Percentiles rank a stretch among this genome's conserved stretches.
Evolutionary conservation across 306 rosid genomes (phyloP).

Genomic region (Trifolium pratense): DNA sequence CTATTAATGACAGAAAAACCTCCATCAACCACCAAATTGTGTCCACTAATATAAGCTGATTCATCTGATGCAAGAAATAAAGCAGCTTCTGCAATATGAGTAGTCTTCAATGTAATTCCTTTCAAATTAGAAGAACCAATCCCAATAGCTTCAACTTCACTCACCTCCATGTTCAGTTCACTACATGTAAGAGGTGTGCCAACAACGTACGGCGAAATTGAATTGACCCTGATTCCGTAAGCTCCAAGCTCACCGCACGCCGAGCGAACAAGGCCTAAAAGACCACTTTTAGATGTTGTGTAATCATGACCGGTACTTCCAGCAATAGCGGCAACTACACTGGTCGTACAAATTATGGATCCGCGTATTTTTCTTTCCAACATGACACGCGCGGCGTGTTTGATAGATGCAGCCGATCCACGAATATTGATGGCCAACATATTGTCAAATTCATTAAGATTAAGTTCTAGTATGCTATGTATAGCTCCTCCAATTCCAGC

Average conservation of each 20-base stretch:
- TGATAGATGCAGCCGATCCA: conserved; percentile 59
- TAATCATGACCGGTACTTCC: conserved; percentile 59
- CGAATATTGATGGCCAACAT: conserved; percentile 64
- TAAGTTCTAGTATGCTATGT: conserved; percentile 58
- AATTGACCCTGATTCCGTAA: conserved; percentile 73
- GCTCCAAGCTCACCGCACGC: conserved; percentile 72
- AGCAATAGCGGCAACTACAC: conserved; percentile 59
- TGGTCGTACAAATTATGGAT: conserved; percentile 75
- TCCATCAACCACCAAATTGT: conserved; percentile 66
- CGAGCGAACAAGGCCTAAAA: conserved; percentile 62
- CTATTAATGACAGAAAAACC: conserved; percentile 62
- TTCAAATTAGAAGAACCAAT: conserved; percentile 54
- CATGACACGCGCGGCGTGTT: conserved; percentile 75
- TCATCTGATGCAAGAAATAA: conserved; percentile 79
- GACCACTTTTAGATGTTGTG: conserved; percentile 59
- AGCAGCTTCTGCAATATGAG: conserved; percentile 73
- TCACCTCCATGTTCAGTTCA: conserved; percentile 30
- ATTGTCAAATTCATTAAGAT: conserved; percentile 56
- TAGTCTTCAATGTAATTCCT: conserved; percentile 62
- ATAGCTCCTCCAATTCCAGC: conserved; percentile 64
- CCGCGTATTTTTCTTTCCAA: conserved; percentile 54
- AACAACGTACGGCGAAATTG: conserved; percentile 64
- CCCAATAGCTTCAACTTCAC: conserved; percentile 49
- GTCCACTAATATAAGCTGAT: conserved; percentile 69
- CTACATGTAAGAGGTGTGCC: conserved; percentile 65